These are phyloP conservation scores for Auricularia sp. DNA, from an alignment of 768 basidiomycete species.

Conservation along the genomic window DNA sequence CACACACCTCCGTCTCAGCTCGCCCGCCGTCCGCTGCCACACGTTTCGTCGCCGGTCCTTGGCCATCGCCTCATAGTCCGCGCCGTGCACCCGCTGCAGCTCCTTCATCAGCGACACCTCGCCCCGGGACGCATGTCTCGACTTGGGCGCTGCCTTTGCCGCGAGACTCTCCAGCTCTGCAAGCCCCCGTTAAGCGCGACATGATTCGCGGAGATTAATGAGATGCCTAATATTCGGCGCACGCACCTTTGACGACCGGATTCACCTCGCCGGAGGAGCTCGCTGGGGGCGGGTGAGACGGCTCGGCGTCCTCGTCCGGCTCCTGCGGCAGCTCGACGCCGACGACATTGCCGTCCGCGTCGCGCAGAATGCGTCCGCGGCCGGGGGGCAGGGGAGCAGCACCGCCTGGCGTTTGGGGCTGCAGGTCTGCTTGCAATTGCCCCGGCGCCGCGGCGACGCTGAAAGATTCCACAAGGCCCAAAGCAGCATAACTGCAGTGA, in stretches of 20 bases:
- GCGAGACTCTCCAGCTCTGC: conserved; percentile 62
- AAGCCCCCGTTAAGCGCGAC: conserved; percentile 4
- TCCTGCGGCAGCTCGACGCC: conserved; percentile 57
- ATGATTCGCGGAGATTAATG: background rate
- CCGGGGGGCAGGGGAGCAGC: conserved; percentile 41
- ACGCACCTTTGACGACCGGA: conserved; percentile 34
- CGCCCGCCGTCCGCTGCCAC: conserved; percentile 76
- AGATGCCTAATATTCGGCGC: background rate
- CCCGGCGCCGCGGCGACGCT: conserved; percentile 20
- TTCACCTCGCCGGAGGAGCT: conserved; percentile 7
- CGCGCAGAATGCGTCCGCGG: conserved; percentile 74
- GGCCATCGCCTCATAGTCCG: conserved; percentile 67
- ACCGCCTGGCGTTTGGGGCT: conserved; percentile 11
- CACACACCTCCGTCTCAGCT: conserved; percentile 34
- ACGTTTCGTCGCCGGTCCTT: conserved; percentile 69
- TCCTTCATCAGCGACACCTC: conserved; percentile 58
- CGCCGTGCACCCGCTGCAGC: conserved; percentile 60
- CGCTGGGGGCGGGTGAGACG: background rate
- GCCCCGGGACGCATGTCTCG: conserved; percentile 56
- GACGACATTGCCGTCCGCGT: conserved; percentile 65
- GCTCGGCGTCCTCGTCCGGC: conserved; percentile 29
- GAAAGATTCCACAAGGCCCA: conserved; percentile 63
- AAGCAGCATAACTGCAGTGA: conserved; percentile 53
- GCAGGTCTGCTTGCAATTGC: conserved; percentile 9
- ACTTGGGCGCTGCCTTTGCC: conserved; percentile 30